A percentile compares a stretch with the other conserved stretches of the same genome.
phyloP scores from a whole-genome alignment of 23 red algal genomes.

The Gracilaria vermiculophylla region DNA sequence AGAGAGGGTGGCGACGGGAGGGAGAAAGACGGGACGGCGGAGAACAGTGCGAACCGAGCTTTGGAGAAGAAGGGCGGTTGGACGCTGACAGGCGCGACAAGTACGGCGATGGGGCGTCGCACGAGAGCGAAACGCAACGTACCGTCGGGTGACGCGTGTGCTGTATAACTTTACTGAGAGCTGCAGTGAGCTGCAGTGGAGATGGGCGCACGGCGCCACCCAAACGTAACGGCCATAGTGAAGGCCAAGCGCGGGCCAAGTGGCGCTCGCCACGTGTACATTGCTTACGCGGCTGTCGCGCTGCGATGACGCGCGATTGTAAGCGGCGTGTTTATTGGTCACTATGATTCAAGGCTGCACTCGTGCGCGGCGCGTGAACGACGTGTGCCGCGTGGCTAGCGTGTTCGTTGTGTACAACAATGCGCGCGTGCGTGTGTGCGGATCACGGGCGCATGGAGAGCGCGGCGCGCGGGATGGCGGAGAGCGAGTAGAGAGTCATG shows the following conservation, averaged over 20 bases:
- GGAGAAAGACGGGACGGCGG: neutral
- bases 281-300: neutral
- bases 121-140: too few species aligned
- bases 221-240: neutral
- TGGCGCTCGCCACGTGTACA: neutral
- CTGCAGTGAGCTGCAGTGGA: too few species aligned
- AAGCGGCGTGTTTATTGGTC: too few species aligned
- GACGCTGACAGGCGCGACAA: neutral
- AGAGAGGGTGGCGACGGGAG: neutral
- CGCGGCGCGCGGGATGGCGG: neutral
- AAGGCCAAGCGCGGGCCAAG: neutral
- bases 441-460: neutral
- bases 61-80: slow-evolving; percentile 3
- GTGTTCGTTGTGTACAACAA: too few species aligned
- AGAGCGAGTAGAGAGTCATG: slow-evolving; percentile 19
- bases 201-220: neutral
- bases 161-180: too few species aligned
- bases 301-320: neutral
- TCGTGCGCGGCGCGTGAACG: too few species aligned
- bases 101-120: neutral
- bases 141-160: too few species aligned
- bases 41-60: neutral
- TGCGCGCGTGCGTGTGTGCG: neutral
- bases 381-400: too few species aligned
- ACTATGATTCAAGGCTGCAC: too few species aligned